Percentiles rank a stretch among this genome's conserved stretches.
These are phyloP conservation scores for Exidia glandulosa DNA, from an alignment of 768 basidiomycete species.

Conservation along the genomic window DNA sequence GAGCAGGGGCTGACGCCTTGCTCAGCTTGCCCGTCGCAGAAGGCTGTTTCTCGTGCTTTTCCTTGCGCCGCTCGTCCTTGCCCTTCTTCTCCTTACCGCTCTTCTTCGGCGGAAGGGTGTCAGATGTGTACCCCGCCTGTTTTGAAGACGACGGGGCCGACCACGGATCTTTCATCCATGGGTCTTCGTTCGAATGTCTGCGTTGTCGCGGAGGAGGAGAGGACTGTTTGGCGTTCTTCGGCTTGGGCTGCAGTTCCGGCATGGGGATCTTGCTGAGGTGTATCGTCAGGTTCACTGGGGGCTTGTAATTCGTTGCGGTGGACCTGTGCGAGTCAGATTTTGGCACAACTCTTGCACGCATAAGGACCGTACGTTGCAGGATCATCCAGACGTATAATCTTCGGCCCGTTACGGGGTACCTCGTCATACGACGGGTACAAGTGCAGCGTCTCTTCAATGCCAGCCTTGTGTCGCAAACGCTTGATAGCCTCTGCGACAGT, in stretches of 20 bases:
- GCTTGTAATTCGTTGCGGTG: constrained; percentile 33
- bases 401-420: constrained; percentile 41
- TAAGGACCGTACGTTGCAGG: not conserved
- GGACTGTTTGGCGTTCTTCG: not conserved
- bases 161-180: not conserved
- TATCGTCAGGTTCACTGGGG: constrained; percentile 55
- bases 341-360: not conserved
- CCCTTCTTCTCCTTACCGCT: not conserved
- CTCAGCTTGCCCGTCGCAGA: not conserved
- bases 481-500: constrained; percentile 73
- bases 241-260: constrained; percentile 60
- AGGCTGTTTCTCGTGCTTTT: not conserved
- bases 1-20: not conserved
- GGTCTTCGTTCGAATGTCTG: not conserved
- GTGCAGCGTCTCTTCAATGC: constrained; percentile 54
- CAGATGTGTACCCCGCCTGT: not conserved
- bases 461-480: constrained; percentile 64
- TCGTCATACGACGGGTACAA: constrained; percentile 72
- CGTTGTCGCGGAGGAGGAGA: not conserved
- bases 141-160: not conserved
- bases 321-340: constrained; percentile 1
- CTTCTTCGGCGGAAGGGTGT: not conserved
- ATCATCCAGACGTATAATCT: constrained; percentile 55
- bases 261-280: constrained; percentile 82
- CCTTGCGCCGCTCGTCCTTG: not conserved